A percentile compares a stretch with the other conserved stretches of the same genome.
phyloP scores from a whole-genome alignment of 345 rosid genomes.

The Erodium maritimum region DNA sequence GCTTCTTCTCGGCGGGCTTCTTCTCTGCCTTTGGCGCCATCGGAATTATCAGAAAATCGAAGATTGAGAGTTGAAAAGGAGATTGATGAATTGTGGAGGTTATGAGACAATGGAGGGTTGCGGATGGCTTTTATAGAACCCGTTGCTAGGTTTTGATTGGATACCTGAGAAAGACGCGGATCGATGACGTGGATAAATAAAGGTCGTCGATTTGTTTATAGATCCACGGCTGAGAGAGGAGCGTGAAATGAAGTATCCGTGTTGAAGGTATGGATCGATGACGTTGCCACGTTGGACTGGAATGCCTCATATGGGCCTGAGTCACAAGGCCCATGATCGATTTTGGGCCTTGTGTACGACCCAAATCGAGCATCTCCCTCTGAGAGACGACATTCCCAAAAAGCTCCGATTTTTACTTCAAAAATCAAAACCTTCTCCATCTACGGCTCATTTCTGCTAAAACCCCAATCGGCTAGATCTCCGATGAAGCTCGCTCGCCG shows the following conservation, averaged over 20 bases:
- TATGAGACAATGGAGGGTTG: background rate
- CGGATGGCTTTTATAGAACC: background rate
- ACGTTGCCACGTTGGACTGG: too few species aligned
- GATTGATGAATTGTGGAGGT: accelerated
- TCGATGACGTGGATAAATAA: background rate
- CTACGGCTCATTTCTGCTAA: too few species aligned
- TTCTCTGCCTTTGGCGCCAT: slow-evolving; percentile 46
- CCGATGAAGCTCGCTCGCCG: slow-evolving; percentile 31
- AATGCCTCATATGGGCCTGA: too few species aligned
- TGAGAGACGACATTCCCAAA: too few species aligned
- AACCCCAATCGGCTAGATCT: too few species aligned
- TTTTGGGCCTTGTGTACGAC: too few species aligned
- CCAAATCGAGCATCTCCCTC: too few species aligned
- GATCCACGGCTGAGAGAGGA: background rate
- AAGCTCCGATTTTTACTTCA: too few species aligned
- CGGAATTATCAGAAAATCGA: background rate
- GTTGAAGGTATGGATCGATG: background rate
- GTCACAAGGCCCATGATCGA: too few species aligned
- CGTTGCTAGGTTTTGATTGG: background rate
- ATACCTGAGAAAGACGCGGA: background rate
- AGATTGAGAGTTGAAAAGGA: background rate
- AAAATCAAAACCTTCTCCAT: too few species aligned
- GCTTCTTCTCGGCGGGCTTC: slow-evolving; percentile 32
- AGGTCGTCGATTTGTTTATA: background rate
- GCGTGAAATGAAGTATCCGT: background rate